Percentiles rank a stretch among this genome's conserved stretches.
phyloP scores from a whole-genome alignment of 352 stramenopile species.

The Globisporangium recalcitrans region DNA sequence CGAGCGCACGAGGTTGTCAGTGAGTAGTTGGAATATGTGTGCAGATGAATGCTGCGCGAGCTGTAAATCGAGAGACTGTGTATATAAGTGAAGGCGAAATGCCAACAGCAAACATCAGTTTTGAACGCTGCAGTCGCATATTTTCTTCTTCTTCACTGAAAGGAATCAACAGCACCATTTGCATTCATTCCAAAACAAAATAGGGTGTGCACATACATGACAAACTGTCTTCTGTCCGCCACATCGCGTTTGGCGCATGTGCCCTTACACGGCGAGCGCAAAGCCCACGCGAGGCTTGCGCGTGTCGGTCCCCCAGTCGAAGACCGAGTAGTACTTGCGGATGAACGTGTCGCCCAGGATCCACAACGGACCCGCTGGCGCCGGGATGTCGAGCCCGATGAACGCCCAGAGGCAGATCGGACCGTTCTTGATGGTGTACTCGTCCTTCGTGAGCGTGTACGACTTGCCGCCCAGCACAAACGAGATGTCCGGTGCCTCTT shows the following conservation, averaged over 20 bases:
- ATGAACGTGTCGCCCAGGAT: constrained; percentile 91
- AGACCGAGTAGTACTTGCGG: constrained; percentile 91
- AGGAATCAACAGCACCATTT: too few species aligned
- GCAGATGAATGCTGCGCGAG: background rate
- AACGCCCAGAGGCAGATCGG: constrained; percentile 18
- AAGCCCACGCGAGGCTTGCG: constrained; percentile 73
- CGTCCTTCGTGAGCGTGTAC: constrained; percentile 82
- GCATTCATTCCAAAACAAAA: background rate
- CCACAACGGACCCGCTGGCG: constrained; percentile 1
- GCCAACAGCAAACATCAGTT: too few species aligned
- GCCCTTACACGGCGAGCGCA: constrained; percentile 39
- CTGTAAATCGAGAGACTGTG: constrained; percentile 6
- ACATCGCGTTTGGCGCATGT: background rate
- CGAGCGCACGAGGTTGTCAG: too few species aligned
- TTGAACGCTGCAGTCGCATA: too few species aligned
- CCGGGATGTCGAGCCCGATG: constrained; percentile 12
- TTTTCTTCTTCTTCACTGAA: too few species aligned
- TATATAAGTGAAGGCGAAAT: background rate
- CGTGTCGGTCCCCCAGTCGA: constrained; percentile 68
- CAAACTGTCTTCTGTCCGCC: background rate
- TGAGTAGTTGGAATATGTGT: too few species aligned
- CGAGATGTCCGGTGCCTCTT: constrained; percentile 77
- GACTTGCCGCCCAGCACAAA: constrained; percentile 85
- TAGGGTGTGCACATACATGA: constrained; percentile 1
- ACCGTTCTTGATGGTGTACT: constrained; percentile 85